phyloP scores from a whole-genome alignment of 768 basidiomycete genomes.

The Boletellus ananiceps region DNA sequence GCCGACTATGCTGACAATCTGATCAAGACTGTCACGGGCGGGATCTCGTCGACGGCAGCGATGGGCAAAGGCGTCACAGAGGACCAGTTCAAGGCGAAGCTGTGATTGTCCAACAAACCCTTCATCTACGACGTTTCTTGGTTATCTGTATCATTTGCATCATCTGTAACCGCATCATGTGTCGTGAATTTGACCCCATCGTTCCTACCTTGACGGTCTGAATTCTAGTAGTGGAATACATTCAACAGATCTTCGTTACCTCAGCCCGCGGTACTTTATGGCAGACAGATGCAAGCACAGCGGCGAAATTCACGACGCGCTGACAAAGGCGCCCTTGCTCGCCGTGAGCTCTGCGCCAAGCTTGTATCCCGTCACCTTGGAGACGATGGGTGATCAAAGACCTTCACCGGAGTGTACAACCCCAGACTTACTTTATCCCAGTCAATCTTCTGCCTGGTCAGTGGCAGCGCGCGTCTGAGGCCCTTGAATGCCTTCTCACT shows the following conservation, averaged over 20 bases:
- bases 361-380: conserved; percentile 57
- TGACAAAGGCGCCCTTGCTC: conserved; percentile 51
- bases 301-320: conserved; percentile 18
- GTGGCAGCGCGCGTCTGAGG: conserved; percentile 81
- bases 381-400: background rate
- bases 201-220: background rate
- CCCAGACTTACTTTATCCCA: conserved; percentile 77
- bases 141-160: conserved; percentile 1
- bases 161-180: conserved; percentile 1
- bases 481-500: conserved; percentile 92
- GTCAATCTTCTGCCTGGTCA: conserved; percentile 91
- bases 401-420: background rate
- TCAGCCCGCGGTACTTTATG: background rate
- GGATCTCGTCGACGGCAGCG: conserved; percentile 96
- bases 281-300: background rate
- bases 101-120: conserved; percentile 28
- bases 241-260: conserved; percentile 8
- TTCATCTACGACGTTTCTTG: background rate
- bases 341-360: conserved; percentile 72
- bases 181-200: background rate
- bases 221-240: background rate
- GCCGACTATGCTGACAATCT: conserved; percentile 89
- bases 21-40: conserved; percentile 95
- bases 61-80: conserved; percentile 98
- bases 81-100: conserved; percentile 63